Evolutionary conservation across 169 alveolate species (phyloP).

Genomic region (Babesia ovis): DNA sequence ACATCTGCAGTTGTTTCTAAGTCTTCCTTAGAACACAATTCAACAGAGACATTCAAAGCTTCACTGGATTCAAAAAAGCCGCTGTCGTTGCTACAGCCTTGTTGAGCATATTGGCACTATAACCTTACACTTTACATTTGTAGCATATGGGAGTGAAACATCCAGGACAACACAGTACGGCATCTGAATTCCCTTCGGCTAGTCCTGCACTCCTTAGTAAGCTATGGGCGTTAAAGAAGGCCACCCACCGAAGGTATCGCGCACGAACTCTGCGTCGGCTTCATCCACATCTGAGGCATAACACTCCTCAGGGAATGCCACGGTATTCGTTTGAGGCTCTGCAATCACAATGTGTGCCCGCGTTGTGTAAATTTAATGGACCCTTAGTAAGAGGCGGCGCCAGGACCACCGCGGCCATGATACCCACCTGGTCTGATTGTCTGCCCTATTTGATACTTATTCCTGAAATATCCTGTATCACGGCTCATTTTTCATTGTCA

Average conservation of each 20-base stretch:
- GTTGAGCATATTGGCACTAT: not conserved
- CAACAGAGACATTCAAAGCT: constrained; percentile 29
- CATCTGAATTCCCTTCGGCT: constrained; percentile 33
- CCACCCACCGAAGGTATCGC: constrained; percentile 48
- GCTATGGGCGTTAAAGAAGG: not conserved
- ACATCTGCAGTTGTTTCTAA: not conserved
- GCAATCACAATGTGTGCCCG: constrained; percentile 1
- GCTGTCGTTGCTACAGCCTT: not conserved
- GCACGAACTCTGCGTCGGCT: constrained; percentile 44
- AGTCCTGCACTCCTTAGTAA: constrained; percentile 14
- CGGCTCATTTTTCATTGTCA: constrained; percentile 1
- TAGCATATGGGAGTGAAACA: constrained; percentile 68
- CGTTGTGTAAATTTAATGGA: not conserved
- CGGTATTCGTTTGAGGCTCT: not conserved
- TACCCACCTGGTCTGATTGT: constrained; percentile 62
- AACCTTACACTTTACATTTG: constrained; percentile 45
- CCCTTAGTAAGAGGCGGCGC: not conserved
- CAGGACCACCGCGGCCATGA: not conserved
- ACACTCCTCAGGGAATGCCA: constrained; percentile 31
- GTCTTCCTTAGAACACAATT: not conserved
- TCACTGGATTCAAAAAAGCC: constrained; percentile 29
- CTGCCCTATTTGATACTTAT: constrained; percentile 49
- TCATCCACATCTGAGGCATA: constrained; percentile 65
- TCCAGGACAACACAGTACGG: constrained; percentile 60
- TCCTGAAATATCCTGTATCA: constrained; percentile 18